Evolutionary conservation across 495 filamentous ascomycete species (phyloP).

Genomic region (Chlorociboria aeruginascens): DNA sequence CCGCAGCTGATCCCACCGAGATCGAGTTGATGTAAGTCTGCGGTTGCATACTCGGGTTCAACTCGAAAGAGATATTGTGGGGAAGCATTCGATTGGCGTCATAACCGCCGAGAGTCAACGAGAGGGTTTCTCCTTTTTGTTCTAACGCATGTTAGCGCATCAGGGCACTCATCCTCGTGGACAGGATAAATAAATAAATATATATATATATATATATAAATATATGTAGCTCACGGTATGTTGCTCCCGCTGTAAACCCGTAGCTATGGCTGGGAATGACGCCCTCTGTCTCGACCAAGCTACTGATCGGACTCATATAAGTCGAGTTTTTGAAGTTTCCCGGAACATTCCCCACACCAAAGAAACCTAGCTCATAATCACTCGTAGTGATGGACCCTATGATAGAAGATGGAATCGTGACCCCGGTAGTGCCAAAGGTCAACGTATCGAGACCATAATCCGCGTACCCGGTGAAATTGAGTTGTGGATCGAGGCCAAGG

Average conservation of each 20-base stretch:
- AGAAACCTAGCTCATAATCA: constrained; percentile 42
- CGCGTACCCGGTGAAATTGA: constrained; percentile 39
- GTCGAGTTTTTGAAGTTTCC: constrained; percentile 29
- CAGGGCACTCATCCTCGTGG: neutral
- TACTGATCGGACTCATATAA: constrained; percentile 21
- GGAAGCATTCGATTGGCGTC: constrained; percentile 44
- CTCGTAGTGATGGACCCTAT: constrained; percentile 40
- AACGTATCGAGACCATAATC: constrained; percentile 48
- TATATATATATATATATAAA: no score
- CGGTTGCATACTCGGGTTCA: constrained; percentile 36
- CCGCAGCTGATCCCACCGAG: constrained; percentile 32
- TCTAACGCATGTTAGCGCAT: constrained; percentile 18
- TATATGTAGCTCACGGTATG: constrained; percentile 42
- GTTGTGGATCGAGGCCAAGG: constrained; percentile 37
- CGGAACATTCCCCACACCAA: constrained; percentile 41
- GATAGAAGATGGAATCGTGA: constrained; percentile 28
- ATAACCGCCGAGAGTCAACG: constrained; percentile 52
- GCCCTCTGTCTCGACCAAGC: constrained; percentile 36
- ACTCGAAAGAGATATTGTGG: constrained; percentile 40
- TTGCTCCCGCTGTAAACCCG: constrained; percentile 56
- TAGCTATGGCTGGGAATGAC: constrained; percentile 49
- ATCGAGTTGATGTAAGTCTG: constrained; percentile 43
- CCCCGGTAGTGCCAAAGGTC: constrained; percentile 29
- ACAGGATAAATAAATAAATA: no score
- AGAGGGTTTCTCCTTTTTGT: constrained; percentile 37